phyloP scores from a whole-genome alignment of 2,329 filamentous ascomycete species.

The Escovopsis sp. region DNA sequence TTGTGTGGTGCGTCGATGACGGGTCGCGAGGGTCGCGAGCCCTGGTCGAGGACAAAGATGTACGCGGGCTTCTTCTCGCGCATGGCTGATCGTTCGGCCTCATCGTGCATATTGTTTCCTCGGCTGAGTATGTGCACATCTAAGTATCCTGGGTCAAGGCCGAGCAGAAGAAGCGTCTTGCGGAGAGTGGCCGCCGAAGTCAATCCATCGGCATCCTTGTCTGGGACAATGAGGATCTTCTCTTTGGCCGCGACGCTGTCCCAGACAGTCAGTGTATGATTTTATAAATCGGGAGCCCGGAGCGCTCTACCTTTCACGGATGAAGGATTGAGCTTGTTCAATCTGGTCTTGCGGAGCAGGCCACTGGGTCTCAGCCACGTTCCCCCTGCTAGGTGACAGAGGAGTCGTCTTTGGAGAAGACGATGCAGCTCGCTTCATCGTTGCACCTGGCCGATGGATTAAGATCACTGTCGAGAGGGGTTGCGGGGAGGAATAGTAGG shows the following conservation, averaged over 20 bases:
- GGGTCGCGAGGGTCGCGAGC: conserved; percentile 38
- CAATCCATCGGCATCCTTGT: conserved; percentile 55
- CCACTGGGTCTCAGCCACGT: conserved; percentile 38
- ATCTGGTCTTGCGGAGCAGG: conserved; percentile 43
- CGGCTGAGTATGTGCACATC: conserved; percentile 36
- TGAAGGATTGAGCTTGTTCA: conserved; percentile 35
- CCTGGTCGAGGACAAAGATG: conserved; percentile 51
- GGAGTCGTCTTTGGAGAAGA: background rate
- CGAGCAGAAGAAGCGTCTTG: conserved; percentile 43
- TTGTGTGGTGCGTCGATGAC: conserved; percentile 34
- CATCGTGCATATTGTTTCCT: conserved; percentile 41
- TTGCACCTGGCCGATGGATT: too few relatives aligned
- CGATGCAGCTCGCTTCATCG: background rate
- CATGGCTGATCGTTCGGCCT: conserved; percentile 26
- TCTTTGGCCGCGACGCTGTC: conserved; percentile 33
- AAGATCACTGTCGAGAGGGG: too few relatives aligned
- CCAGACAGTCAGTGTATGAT: too few relatives aligned
- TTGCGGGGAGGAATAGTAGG: too few relatives aligned
- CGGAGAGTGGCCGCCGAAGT: conserved; percentile 45
- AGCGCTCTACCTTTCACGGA: conserved; percentile 41
- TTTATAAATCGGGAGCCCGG: too few relatives aligned
- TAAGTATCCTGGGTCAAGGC: conserved; percentile 28
- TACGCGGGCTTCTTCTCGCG: conserved; percentile 32
- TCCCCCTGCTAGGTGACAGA: conserved; percentile 13
- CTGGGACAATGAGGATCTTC: conserved; percentile 45